Evolutionary conservation across 768 basidiomycete species (phyloP).

Genomic region (Amanita thiersii): DNA sequence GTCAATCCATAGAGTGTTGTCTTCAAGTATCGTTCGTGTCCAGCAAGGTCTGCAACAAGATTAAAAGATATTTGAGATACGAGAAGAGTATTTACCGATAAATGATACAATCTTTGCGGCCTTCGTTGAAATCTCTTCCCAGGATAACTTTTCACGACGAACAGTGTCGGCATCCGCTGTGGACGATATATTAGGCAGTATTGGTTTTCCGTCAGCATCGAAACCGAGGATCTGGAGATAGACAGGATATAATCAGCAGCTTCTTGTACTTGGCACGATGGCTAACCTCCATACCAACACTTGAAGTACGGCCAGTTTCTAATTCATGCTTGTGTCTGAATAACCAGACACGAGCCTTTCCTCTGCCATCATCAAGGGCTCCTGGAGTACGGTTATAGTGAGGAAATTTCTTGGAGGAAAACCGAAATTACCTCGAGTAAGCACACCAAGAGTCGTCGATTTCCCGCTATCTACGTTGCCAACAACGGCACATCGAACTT

Average conservation of each 20-base stretch:
- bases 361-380: conserved; percentile 73
- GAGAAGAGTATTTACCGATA: conserved; percentile 44
- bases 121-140: conserved; percentile 90
- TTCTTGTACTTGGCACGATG: background rate
- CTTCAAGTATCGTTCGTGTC: conserved; percentile 88
- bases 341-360: conserved; percentile 75
- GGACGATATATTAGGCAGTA: conserved; percentile 59
- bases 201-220: conserved; percentile 63
- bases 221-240: conserved; percentile 77
- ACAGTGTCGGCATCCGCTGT: conserved; percentile 54
- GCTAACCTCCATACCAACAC: conserved; percentile 92
- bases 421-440: conserved; percentile 69
- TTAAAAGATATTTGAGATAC: background rate
- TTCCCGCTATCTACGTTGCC: conserved; percentile 96
- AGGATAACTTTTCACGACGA: conserved; percentile 81
- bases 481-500: conserved; percentile 92
- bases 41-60: conserved; percentile 70
- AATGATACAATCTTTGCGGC: conserved; percentile 93
- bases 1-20: conserved; percentile 95
- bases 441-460: conserved; percentile 87
- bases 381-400: conserved; percentile 32
- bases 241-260: conserved; percentile 1
- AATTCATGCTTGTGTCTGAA: conserved; percentile 98
- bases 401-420: conserved; percentile 1
- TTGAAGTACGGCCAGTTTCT: conserved; percentile 91